Conservation (phyloP, 140 eudicot genomes). For the Ambrosia hybrid region DNA sequence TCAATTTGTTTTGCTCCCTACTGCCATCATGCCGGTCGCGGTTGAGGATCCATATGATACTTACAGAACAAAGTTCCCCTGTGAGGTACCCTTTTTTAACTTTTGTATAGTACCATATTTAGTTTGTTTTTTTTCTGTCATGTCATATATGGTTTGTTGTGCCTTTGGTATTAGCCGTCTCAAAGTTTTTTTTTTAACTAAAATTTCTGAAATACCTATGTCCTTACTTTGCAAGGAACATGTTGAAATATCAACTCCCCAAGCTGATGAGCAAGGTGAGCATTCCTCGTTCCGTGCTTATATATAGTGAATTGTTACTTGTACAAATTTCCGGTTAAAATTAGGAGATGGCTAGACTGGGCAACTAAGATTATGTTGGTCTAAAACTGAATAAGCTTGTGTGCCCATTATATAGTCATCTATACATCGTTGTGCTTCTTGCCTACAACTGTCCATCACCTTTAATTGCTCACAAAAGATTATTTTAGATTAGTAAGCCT, state of each 20-base stretch:
- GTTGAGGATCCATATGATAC: conserved; percentile 32
- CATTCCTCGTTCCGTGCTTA: not conserved
- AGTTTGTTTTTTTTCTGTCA: conserved; percentile 19
- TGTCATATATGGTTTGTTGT: conserved; percentile 10
- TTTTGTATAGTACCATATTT: conserved; percentile 4
- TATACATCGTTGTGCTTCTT: not conserved
- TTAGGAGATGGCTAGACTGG: conserved; percentile 3
- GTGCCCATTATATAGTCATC: not conserved
- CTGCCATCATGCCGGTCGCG: conserved; percentile 44
- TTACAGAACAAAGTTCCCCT: too few relatives aligned
- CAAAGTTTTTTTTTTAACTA: conserved; percentile 14
- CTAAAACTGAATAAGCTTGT: conserved; percentile 3
- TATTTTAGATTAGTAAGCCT: not conserved
- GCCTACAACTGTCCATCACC: conserved; percentile 9
- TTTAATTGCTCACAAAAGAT: conserved; percentile 2
- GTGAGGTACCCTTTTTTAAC: conserved; percentile 32
- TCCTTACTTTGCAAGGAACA: conserved; percentile 32
- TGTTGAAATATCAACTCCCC: conserved; percentile 28
- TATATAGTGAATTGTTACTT: not conserved
- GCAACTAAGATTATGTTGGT: not conserved
- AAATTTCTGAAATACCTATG: conserved; percentile 28
- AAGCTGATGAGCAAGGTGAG: conserved; percentile 35
- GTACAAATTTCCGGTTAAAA: not conserved
- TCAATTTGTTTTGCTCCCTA: conserved; percentile 16
- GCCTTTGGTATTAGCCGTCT: conserved; percentile 1